Evolutionary conservation across 2,329 filamentous ascomycete species (phyloP).

Genomic region (Claviceps sp.): DNA sequence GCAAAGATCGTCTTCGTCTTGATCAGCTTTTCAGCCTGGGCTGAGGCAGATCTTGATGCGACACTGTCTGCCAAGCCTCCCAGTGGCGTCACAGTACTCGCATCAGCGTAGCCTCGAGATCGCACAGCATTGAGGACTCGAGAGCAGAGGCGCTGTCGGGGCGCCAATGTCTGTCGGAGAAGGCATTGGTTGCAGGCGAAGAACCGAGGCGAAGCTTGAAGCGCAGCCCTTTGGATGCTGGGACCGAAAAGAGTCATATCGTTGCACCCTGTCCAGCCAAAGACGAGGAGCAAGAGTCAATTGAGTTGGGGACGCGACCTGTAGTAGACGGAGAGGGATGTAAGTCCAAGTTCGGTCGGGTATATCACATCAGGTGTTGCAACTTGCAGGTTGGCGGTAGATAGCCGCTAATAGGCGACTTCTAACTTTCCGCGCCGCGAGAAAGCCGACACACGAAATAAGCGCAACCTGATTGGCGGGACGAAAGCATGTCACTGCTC

Average conservation of each 20-base stretch:
- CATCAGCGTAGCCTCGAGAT: constrained; percentile 25
- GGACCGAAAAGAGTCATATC: constrained; percentile 30
- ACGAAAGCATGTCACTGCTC: not conserved
- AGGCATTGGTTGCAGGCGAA: constrained; percentile 38
- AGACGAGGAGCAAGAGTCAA: not conserved
- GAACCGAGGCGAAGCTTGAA: constrained; percentile 25
- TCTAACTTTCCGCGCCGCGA: not conserved
- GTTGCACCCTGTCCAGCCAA: not conserved
- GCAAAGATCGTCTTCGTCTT: constrained; percentile 33
- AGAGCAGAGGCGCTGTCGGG: constrained; percentile 20
- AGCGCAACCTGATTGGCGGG: constrained; percentile 19
- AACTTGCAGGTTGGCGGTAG: too few relatives aligned
- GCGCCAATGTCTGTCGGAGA: constrained; percentile 15
- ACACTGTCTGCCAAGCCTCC: constrained; percentile 15
- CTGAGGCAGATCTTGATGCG: constrained; percentile 11
- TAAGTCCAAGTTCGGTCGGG: not conserved
- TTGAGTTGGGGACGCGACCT: not conserved
- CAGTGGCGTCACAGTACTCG: constrained; percentile 17
- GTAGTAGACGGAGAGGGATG: not conserved
- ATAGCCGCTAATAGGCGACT: not conserved
- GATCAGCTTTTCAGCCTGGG: constrained; percentile 11
- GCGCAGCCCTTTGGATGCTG: constrained; percentile 26
- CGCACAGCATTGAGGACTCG: constrained; percentile 27
- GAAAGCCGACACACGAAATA: constrained; percentile 5
- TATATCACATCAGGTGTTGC: not conserved